Conservation (phyloP, 2,329 filamentous ascomycete species). For the Blumeriella jaapii region DNA sequence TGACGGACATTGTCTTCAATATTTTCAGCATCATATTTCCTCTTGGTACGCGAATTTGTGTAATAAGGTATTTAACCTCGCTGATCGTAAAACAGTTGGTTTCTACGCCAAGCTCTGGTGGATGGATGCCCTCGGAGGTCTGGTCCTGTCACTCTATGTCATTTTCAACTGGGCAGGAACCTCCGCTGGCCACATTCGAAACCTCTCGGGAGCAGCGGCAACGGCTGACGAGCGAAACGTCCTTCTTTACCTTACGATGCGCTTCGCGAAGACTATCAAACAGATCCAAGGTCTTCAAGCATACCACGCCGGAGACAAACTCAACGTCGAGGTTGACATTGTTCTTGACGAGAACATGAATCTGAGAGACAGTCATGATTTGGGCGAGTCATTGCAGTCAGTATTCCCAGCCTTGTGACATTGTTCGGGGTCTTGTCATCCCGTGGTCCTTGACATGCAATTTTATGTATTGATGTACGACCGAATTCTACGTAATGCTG, state of each 20-base stretch:
- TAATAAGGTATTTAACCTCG: neutral
- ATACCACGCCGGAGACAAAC: slow-evolving; percentile 50
- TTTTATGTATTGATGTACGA: too few species aligned
- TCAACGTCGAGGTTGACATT: slow-evolving; percentile 52
- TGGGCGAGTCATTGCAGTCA: slow-evolving; percentile 53
- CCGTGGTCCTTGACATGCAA: too few species aligned
- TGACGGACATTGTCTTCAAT: slow-evolving; percentile 54
- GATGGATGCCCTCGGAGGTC: slow-evolving; percentile 52
- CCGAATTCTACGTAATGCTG: too few species aligned
- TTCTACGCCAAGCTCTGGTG: slow-evolving; percentile 50
- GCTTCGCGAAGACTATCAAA: slow-evolving; percentile 40
- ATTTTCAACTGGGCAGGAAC: slow-evolving; percentile 59
- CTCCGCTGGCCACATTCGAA: slow-evolving; percentile 45
- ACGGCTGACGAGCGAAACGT: slow-evolving; percentile 41
- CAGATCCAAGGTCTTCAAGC: slow-evolving; percentile 43
- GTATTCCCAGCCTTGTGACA: too few species aligned
- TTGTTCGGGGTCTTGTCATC: too few species aligned
- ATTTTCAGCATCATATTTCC: slow-evolving; percentile 51
- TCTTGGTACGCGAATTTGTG: slow-evolving; percentile 27
- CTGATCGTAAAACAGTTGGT: slow-evolving; percentile 34
- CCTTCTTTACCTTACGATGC: slow-evolving; percentile 46
- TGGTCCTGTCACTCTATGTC: slow-evolving; percentile 52
- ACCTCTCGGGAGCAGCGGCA: slow-evolving; percentile 46
- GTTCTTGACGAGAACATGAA: slow-evolving; percentile 42
- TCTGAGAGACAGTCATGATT: slow-evolving; percentile 42